phyloP scores from a whole-genome alignment of 2,329 filamentous ascomycete genomes.

The Pseudophaeomoniella oleicola region DNA sequence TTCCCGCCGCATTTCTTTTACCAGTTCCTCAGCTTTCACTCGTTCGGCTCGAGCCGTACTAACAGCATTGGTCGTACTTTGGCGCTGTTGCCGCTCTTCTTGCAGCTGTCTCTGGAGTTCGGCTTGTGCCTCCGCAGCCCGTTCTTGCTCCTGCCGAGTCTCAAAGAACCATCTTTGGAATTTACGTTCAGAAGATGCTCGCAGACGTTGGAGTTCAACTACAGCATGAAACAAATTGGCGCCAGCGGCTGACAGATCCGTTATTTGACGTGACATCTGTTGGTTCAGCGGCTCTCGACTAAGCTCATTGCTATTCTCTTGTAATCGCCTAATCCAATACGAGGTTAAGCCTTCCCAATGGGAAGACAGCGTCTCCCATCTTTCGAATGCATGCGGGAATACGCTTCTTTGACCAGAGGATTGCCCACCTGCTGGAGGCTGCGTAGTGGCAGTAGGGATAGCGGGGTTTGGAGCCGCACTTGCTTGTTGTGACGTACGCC shows the following conservation, averaged over 20 bases:
- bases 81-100: slow-evolving; percentile 55
- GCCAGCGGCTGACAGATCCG: slow-evolving; percentile 89
- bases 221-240: slow-evolving; percentile 97
- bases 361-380: slow-evolving; percentile 92
- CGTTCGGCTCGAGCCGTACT: slow-evolving; percentile 56
- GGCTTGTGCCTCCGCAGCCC: slow-evolving; percentile 65
- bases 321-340: slow-evolving; percentile 88
- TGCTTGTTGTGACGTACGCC: background rate
- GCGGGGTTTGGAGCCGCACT: slow-evolving; percentile 3
- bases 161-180: slow-evolving; percentile 99
- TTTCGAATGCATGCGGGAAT: slow-evolving; percentile 92
- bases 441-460: slow-evolving; percentile 19
- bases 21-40: slow-evolving; percentile 55
- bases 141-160: slow-evolving; percentile 75
- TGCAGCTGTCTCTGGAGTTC: slow-evolving; percentile 64
- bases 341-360: slow-evolving; percentile 97
- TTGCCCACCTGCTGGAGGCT: slow-evolving; percentile 13
- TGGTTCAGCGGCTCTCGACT: slow-evolving; percentile 69
- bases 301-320: slow-evolving; percentile 79
- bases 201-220: slow-evolving; percentile 82
- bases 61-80: slow-evolving; percentile 51
- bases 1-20: slow-evolving; percentile 86
- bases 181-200: slow-evolving; percentile 90
- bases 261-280: slow-evolving; percentile 85
- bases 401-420: slow-evolving; percentile 39